Evolutionary conservation across 805 yeast genomes (phyloP).

Genomic region (Starmerella lactis-condensi): DNA sequence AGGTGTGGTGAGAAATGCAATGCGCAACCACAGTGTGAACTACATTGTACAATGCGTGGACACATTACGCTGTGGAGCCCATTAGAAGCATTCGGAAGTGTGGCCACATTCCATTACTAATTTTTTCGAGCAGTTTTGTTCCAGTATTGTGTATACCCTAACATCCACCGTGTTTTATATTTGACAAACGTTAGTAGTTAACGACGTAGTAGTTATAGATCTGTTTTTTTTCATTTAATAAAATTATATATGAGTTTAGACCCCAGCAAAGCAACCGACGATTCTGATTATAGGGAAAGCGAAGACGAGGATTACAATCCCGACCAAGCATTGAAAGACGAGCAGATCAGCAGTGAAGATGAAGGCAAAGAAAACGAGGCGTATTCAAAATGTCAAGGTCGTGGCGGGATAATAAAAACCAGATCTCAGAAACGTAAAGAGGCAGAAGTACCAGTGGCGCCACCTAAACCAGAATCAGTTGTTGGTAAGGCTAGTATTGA

Average conservation of each 20-base stretch:
- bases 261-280: constrained; percentile 14
- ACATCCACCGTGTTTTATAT: no score
- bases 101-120: no score
- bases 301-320: constrained; percentile 43
- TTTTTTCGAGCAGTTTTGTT: no score
- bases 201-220: no score
- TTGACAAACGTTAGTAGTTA: no score
- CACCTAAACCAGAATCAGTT: constrained; percentile 7
- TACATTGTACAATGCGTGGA: no score
- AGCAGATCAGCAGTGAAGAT: constrained; percentile 19
- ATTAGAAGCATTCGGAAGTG: no score
- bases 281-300: constrained; percentile 34
- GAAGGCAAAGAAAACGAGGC: constrained; percentile 24
- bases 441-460: constrained; percentile 19
- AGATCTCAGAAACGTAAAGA: constrained; percentile 36
- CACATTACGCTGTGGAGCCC: no score
- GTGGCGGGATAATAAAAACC: constrained; percentile 53
- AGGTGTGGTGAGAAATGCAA: no score
- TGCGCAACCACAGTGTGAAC: no score
- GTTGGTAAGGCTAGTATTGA: constrained; percentile 25
- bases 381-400: constrained; percentile 38
- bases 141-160: no score
- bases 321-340: constrained; percentile 14
- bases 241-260: background rate
- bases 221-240: background rate